Evolutionary conservation across 192 early-diverging fungal species (phyloP).

Genomic region (Dimargaris xerosporica): DNA sequence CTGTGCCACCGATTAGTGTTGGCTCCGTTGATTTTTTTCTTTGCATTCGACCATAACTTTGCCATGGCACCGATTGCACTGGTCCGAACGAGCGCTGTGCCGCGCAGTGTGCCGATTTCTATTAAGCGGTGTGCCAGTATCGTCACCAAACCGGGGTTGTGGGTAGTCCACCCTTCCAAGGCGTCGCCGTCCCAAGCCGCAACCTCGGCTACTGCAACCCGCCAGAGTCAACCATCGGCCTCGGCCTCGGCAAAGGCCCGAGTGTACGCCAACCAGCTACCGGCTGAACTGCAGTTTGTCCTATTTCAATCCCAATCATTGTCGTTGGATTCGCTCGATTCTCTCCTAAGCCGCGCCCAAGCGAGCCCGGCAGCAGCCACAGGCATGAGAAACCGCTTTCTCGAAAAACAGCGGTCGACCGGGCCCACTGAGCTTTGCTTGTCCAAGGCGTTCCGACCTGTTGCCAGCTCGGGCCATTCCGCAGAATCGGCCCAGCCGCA

Average conservation of each 20-base stretch:
- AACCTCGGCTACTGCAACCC: not conserved
- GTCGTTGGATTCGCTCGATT: not conserved
- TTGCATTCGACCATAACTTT: too few species aligned
- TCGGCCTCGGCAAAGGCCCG: not conserved
- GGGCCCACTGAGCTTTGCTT: not conserved
- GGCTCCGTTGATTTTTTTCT: too few species aligned
- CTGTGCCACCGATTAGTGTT: too few species aligned
- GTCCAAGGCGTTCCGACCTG: not conserved
- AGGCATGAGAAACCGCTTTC: too few species aligned
- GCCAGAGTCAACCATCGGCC: not conserved
- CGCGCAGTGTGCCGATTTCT: too few species aligned
- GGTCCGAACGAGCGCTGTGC: too few species aligned
- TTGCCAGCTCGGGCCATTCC: not conserved
- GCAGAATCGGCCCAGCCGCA: not conserved
- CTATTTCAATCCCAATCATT: not conserved
- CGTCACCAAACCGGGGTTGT: too few species aligned
- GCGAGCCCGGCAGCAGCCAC: not conserved
- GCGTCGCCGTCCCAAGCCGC: not conserved
- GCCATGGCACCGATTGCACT: too few species aligned
- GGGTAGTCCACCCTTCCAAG: too few species aligned
- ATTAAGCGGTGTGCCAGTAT: too few species aligned
- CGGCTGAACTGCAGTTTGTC: conserved; percentile 5
- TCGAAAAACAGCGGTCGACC: not conserved
- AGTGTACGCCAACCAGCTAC: conserved; percentile 4
- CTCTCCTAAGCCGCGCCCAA: not conserved